Percentiles rank a stretch among this genome's conserved stretches.
phyloP scores from a whole-genome alignment of 306 rosid species.

The Vigna angularis region DNA sequence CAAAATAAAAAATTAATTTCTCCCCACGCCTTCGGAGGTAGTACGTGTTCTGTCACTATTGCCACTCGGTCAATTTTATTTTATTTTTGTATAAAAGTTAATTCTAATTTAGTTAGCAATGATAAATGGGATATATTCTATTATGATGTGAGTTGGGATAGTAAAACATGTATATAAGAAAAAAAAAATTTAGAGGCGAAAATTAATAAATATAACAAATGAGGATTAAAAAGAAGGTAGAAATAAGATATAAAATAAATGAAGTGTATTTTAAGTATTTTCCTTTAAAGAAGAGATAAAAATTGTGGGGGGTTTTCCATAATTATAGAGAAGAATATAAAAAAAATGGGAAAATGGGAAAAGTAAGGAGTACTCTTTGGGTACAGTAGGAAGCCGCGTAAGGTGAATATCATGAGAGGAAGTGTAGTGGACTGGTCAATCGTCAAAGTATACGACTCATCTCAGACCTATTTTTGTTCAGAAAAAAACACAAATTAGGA shows the following conservation, averaged over 20 bases:
- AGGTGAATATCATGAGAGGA: not conserved
- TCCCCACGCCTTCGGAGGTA: not conserved
- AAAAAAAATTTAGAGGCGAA: not conserved
- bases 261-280: not conserved
- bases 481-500: not conserved
- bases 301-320: not conserved
- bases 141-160: not conserved
- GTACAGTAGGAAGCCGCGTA: slow-evolving; percentile 22
- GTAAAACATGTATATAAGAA: too few relatives aligned
- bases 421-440: not conserved
- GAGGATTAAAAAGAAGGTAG: too few relatives aligned
- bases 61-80: not conserved
- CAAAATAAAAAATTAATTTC: not conserved
- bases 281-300: not conserved
- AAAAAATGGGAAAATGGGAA: not conserved
- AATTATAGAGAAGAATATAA: not conserved
- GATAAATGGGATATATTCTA: not conserved
- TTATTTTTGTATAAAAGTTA: not conserved
- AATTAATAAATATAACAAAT: not conserved
- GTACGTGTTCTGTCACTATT: not conserved
- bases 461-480: not conserved
- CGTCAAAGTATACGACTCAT: not conserved
- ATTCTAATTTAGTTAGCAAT: not conserved
- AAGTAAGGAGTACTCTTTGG: not conserved
- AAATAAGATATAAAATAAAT: not conserved